Percentiles rank a stretch among this genome's conserved stretches.
phyloP scores from a whole-genome alignment of 768 basidiomycete genomes.

The Lactarius evosmus region DNA sequence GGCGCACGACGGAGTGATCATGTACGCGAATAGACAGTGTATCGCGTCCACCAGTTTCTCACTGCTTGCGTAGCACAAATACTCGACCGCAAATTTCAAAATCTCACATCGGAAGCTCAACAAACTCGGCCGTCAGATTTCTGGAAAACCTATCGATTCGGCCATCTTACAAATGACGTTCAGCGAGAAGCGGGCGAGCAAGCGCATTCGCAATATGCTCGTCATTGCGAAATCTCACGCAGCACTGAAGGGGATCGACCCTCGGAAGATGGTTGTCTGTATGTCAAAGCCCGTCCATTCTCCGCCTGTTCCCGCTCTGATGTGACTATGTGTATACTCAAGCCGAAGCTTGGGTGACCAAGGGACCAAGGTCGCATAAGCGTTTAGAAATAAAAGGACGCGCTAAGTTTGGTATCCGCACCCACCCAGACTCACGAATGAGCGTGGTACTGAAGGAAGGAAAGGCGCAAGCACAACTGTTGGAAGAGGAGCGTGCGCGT shows the following conservation, averaged over 20 bases:
- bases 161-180: conserved; percentile 98
- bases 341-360: conserved; percentile 96
- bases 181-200: conserved; percentile 86
- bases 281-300: conserved; percentile 36
- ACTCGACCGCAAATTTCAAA: conserved; percentile 89
- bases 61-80: conserved; percentile 66
- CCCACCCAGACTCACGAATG: conserved; percentile 71
- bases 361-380: conserved; percentile 61
- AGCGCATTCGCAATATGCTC: conserved; percentile 84
- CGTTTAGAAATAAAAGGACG: conserved; percentile 82
- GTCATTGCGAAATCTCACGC: conserved; percentile 86
- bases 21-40: conserved; percentile 8
- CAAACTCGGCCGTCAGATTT: conserved; percentile 80
- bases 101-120: conserved; percentile 93
- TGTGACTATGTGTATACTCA: background rate
- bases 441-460: conserved; percentile 79
- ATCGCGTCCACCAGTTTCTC: background rate
- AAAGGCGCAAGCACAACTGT: conserved; percentile 66
- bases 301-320: background rate
- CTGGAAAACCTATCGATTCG: conserved; percentile 88
- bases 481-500: conserved; percentile 57
- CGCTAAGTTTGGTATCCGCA: conserved; percentile 72
- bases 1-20: conserved; percentile 20
- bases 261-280: conserved; percentile 79
- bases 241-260: conserved; percentile 65